Percentiles rank a stretch among this genome's conserved stretches.
Conservation (phyloP, 495 filamentous ascomycete genomes). For the Cenococcum geophilum region DNA sequence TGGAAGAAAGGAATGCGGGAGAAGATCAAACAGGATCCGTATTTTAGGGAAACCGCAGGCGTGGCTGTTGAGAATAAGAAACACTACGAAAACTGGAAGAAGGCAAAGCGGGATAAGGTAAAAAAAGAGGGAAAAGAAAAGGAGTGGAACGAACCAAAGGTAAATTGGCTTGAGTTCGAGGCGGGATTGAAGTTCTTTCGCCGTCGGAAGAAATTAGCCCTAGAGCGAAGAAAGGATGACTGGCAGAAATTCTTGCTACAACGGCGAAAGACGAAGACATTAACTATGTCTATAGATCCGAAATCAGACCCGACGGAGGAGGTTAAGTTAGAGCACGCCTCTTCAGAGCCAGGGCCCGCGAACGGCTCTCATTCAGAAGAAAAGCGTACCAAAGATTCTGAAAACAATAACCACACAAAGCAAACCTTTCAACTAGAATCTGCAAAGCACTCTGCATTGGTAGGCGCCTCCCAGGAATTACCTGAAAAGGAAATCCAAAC, state of each 20-base stretch:
- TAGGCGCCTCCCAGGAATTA: too few relatives aligned
- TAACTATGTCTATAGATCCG: too few relatives aligned
- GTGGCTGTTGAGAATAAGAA: neutral
- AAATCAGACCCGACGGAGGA: too few relatives aligned
- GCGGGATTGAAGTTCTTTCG: neutral
- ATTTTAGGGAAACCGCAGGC: neutral
- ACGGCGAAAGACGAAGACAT: neutral
- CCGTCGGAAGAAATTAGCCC: neutral
- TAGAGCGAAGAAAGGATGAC: neutral
- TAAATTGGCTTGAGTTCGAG: neutral
- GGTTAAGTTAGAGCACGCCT: too few relatives aligned
- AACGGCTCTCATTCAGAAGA: too few relatives aligned
- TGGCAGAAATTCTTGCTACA: neutral
- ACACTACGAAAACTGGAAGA: neutral
- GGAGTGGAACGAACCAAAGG: neutral
- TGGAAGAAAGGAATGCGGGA: neutral
- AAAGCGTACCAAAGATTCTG: too few relatives aligned
- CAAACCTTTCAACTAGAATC: too few relatives aligned
- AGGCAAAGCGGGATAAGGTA: neutral
- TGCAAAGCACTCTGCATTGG: too few relatives aligned
- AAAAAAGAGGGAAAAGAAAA: constrained; percentile 1
- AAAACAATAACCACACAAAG: too few relatives aligned
- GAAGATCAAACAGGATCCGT: neutral
- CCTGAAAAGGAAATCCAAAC: too few relatives aligned
- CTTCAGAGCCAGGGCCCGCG: too few relatives aligned